Evolutionary conservation across 2,329 filamentous ascomycete species (phyloP).

Genomic region (Amauroascus verrucosus): DNA sequence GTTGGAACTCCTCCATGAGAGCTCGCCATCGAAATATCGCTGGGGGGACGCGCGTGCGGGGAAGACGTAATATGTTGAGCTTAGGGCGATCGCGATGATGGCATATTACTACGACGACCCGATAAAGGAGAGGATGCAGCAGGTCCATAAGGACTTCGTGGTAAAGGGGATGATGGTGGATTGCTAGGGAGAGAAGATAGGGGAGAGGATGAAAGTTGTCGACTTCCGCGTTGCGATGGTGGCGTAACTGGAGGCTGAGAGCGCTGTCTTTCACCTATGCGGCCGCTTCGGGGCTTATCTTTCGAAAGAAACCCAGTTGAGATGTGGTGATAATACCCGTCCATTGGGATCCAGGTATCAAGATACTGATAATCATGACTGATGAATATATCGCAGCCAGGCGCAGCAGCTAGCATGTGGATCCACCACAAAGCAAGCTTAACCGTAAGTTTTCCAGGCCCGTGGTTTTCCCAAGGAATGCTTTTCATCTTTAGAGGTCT

Average conservation of each 20-base stretch:
- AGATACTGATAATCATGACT: conserved; percentile 1
- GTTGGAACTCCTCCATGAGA: too few species aligned
- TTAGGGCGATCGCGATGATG: too few species aligned
- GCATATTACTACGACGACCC: too few species aligned
- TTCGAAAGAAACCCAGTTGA: background rate
- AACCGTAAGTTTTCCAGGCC: conserved; percentile 8
- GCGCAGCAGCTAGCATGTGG: conserved; percentile 14
- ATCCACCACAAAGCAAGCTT: conserved; percentile 15
- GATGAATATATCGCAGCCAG: conserved; percentile 6
- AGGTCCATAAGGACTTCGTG: too few species aligned
- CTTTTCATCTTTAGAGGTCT: conserved; percentile 13
- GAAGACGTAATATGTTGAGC: too few species aligned
- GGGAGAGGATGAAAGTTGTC: background rate
- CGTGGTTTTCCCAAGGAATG: conserved; percentile 11
- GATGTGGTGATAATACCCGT: background rate
- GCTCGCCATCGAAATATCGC: too few species aligned
- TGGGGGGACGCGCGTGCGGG: too few species aligned
- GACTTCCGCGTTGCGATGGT: background rate
- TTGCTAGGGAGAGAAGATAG: background rate
- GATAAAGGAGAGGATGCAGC: too few species aligned
- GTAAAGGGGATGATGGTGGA: background rate
- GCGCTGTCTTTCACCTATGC: background rate
- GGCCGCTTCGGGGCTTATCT: background rate
- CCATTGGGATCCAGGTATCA: conserved; percentile 2
- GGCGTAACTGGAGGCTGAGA: background rate